Conservation (phyloP, 2,329 filamentous ascomycete genomes). For the Paecilomyces sp. region DNA sequence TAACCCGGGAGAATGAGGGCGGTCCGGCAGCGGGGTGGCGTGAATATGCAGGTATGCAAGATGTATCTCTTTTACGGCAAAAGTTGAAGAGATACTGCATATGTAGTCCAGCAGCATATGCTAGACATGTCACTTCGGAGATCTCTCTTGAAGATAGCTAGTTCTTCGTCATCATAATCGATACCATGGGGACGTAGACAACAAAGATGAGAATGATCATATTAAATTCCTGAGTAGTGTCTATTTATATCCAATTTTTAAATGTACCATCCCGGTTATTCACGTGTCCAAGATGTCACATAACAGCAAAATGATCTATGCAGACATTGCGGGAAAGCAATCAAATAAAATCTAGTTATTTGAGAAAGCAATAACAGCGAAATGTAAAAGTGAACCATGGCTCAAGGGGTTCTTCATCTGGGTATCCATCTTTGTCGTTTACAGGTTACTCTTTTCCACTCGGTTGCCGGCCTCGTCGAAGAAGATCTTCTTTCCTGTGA, state of each 20-base stretch:
- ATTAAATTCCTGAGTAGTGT: not conserved
- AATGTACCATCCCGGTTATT: not conserved
- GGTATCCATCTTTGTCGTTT: constrained; percentile 5
- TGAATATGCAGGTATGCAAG: too few relatives aligned
- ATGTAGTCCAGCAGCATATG: too few relatives aligned
- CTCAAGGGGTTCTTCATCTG: not conserved
- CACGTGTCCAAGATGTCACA: not conserved
- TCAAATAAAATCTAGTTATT: not conserved
- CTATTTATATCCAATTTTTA: not conserved
- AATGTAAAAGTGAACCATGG: not conserved
- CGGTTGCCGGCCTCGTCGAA: constrained; percentile 51
- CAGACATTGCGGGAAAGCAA: not conserved
- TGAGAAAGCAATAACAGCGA: not conserved
- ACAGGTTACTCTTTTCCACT: constrained; percentile 35
- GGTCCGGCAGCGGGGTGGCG: too few relatives aligned
- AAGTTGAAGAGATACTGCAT: too few relatives aligned
- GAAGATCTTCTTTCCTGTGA: constrained; percentile 48
- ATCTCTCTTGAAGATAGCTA: too few relatives aligned
- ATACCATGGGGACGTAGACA: not conserved
- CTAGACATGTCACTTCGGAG: too few relatives aligned
- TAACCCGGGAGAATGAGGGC: too few relatives aligned
- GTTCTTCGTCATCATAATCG: too few relatives aligned
- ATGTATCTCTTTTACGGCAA: too few relatives aligned
- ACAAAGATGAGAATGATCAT: not conserved
- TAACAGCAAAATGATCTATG: not conserved